Conservation (phyloP, 179 eudicot species). For the Vitellaria paradoxa region DNA sequence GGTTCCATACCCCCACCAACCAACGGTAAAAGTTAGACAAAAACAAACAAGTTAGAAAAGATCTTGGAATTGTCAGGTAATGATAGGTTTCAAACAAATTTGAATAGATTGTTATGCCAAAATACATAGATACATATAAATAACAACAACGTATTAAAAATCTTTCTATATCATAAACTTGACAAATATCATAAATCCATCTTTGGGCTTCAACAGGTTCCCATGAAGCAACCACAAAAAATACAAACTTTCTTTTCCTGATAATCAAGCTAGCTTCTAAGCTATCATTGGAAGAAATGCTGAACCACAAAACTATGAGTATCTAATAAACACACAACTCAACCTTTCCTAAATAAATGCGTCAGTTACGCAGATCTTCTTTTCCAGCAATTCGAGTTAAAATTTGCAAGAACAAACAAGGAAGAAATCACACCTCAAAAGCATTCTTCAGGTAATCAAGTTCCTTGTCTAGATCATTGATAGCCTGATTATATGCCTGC, state of each 20-base stretch:
- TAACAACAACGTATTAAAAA: neutral
- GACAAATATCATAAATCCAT: too few relatives aligned
- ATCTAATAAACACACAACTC: neutral
- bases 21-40: too few relatives aligned
- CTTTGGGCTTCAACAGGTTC: neutral
- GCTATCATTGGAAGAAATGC: neutral
- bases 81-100: too few relatives aligned
- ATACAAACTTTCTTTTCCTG: neutral
- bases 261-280: neutral
- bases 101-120: too few relatives aligned
- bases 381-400: neutral
- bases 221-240: neutral
- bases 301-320: neutral
- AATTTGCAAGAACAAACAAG: neutral
- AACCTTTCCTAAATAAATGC: too few relatives aligned
- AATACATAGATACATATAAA: too few relatives aligned
- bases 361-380: neutral
- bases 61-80: too few relatives aligned
- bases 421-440: slow-evolving; percentile 61
- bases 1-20: too few relatives aligned
- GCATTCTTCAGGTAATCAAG: slow-evolving; percentile 84
- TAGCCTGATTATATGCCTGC: slow-evolving; percentile 94
- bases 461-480: slow-evolving; percentile 95
- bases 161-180: neutral
- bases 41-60: too few relatives aligned